Evolutionary conservation across 768 basidiomycete genomes (phyloP), one percentile per base, ranked within the genome.

Genomic region (Lepiota brunneoincarnata): DNA sequence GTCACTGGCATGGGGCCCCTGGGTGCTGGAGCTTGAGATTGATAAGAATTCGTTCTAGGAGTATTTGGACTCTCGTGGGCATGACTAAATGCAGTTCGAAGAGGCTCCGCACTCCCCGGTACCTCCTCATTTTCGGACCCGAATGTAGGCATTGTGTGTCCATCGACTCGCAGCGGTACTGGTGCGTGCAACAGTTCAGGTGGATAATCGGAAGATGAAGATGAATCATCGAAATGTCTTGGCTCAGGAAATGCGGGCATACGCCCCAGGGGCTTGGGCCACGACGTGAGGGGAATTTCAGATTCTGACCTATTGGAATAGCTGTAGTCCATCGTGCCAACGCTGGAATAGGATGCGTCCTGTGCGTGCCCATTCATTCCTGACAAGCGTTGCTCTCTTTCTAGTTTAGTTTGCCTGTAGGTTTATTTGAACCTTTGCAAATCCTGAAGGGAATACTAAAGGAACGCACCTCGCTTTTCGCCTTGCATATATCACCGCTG

Each of bases 401-500:
- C 52, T 12, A 46, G 23, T 14, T 54, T 54, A 10, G 37, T 26
- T 46, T 54, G 52, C n/a, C 52, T 54, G 18, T 43, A 14, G 21
- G 5, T 12, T 46, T 11, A 39, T 36, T 7, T 21, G 31, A 31
- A 26, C 31, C 6, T 10, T 18, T 26, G 23, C 24, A 46, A 28
- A 12, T 21, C 11, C 11, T 12, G 12, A 20, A 28, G 15, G n/a
- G 14, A 24, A 1, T 2, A 26, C 4, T 10, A 39, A 4, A 20
- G 10, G 15, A 38, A 23, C 65, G 61, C 56, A 88, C 84, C 88
- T 75, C 12, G 85, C 86, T 65, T 90, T 89, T 41, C 87, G 80
- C 36, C 85, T 73, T 10, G 76, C 81, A 54, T 88, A 81, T 48
- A 91, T 83, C n/a, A 91, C 77, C 2, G 70, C 65, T 4, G 82